Conservation (phyloP, 2,329 filamentous ascomycete genomes). For the Fusarium mexicanum region DNA sequence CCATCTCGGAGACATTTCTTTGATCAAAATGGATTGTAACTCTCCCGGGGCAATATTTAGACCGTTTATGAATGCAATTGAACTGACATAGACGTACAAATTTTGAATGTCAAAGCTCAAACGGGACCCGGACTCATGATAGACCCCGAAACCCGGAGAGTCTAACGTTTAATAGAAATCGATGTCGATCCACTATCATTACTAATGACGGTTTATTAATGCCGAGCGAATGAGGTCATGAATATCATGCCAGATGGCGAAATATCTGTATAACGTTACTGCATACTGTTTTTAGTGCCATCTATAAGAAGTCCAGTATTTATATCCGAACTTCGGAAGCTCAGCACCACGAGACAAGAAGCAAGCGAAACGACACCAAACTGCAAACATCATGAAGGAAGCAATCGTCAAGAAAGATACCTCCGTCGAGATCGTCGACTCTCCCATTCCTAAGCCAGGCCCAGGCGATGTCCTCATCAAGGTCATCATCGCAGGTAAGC, state of each 20-base stretch:
- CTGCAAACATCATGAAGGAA: slow-evolving; percentile 11
- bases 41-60: not conserved
- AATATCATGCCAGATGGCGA: not conserved
- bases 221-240: slow-evolving; percentile 2
- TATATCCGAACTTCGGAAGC: fast-evolving
- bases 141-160: not conserved
- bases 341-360: not conserved
- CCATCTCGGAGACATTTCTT: not conserved
- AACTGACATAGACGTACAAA: fast-evolving
- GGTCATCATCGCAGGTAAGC: slow-evolving; percentile 1
- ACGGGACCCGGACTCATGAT: not conserved
- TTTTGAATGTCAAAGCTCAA: not conserved
- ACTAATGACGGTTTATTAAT: not conserved
- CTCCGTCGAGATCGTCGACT: slow-evolving; percentile 8
- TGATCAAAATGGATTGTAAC: fast-evolving
- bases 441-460: slow-evolving; percentile 3
- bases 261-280: not conserved
- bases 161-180: not conserved
- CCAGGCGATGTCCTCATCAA: slow-evolving; percentile 9
- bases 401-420: slow-evolving; percentile 12
- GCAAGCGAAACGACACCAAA: not conserved
- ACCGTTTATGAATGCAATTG: not conserved
- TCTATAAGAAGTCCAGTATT: not conserved
- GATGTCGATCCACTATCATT: not conserved
- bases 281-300: not conserved